Base-by-base conservation (phyloP, 2,329 filamentous ascomycete genomes). In the Trichoderma sp. region DNA sequence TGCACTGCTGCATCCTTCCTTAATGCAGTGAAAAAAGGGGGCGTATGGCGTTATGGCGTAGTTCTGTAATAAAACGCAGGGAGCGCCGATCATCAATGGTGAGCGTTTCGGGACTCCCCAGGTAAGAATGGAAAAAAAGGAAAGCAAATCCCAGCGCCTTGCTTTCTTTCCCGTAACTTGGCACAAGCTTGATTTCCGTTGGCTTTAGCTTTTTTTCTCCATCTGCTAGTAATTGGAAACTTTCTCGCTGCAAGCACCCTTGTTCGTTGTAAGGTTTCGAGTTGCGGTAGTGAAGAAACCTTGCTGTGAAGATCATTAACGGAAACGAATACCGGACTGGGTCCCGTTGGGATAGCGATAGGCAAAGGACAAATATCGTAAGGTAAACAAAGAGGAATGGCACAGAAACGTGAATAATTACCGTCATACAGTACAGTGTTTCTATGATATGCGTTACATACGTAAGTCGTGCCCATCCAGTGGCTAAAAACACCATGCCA, bases 271-370 rank as follows among this genome's bases (percentile, higher is more conserved):
- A 33, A 35, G 18, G 60, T 33, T 12, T 33, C 66, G 50, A 50
- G 64, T 67, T 50, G n/a, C 65, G 50, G 16, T 16, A 69, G 29
- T 21, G 11, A 38, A 27, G 35, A 63, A 63, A 53, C 59, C 35
- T 45, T 71, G 24, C n/a, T 50, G 24, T 50, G 68, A 71, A 50
- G 56, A 71, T 71, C 68, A 63, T 41, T 63, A 71, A 63, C 68
- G 18, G 35, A 71, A 50, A 50, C 38, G 68, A 63, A 33, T 21
- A 53, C 45, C 27, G 14, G 33, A 16, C 65, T 31, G 65, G 29
- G 14, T 29, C 38, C 27, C 33, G 53, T 38, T 45, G 53, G 53
- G 24, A 56, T 21, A 6, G n/a, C n/a, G n/a, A 56, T 24, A 7
- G 11, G n/a, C 45, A 53, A 53, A 53, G n/a, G n/a, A 53, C 45